A percentile compares a stretch with the other conserved stretches of the same genome.
These are phyloP conservation scores for Trichoderma pleuroti DNA, from an alignment of 2,329 filamentous ascomycete genomes.

Conservation along the genomic window DNA sequence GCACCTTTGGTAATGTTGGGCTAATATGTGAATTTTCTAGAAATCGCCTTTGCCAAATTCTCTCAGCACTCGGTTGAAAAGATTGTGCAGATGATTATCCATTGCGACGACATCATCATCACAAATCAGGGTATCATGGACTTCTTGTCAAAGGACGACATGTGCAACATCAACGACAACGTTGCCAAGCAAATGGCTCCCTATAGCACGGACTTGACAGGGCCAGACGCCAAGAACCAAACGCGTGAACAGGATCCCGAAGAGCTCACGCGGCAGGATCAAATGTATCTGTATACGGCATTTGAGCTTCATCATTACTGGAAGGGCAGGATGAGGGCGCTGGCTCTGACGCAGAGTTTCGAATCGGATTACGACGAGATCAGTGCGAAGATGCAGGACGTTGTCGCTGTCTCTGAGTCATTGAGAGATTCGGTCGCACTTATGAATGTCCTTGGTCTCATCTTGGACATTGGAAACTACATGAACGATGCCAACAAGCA, in stretches of 20 bases:
- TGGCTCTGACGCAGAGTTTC: conserved; percentile 77
- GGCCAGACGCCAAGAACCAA: conserved; percentile 73
- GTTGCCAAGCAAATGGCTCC: conserved; percentile 86
- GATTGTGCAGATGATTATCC: conserved; percentile 88
- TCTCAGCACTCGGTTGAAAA: conserved; percentile 81
- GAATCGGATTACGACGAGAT: conserved; percentile 92
- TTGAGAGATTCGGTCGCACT: conserved; percentile 86
- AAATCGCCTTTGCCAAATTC: conserved; percentile 92
- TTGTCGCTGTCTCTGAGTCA: conserved; percentile 85
- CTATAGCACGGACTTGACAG: conserved; percentile 95
- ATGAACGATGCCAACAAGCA: conserved; percentile 99
- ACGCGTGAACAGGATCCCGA: conserved; percentile 78
- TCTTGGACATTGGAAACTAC: conserved; percentile 97
- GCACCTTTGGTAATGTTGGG: not conserved
- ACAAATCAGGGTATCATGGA: conserved; percentile 94
- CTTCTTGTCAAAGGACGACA: conserved; percentile 86
- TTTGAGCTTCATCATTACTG: conserved; percentile 97
- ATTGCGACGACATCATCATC: conserved; percentile 84
- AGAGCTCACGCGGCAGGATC: conserved; percentile 91
- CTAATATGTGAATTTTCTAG: conserved; percentile 36
- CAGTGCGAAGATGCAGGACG: conserved; percentile 75
- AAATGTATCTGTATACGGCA: conserved; percentile 89
- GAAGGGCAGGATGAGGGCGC: conserved; percentile 93
- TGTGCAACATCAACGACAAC: conserved; percentile 91
- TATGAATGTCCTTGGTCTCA: conserved; percentile 94